Percentiles rank a stretch among this genome's conserved stretches.
Evolutionary conservation across 306 rosid species (phyloP).

Genomic region (Heteromeles arbutifolia): DNA sequence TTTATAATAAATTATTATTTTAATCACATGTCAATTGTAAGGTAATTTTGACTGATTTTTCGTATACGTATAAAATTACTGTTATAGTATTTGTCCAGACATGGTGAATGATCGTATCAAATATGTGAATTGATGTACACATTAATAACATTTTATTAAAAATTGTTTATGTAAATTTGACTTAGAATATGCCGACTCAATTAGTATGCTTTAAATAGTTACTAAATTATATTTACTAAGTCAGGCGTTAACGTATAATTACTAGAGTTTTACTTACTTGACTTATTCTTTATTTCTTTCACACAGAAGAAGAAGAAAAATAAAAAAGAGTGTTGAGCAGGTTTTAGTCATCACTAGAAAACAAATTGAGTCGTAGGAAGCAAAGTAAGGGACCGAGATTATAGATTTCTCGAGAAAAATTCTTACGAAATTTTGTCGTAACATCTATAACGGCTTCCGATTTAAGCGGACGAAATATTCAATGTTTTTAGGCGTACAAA

Average conservation of each 20-base stretch:
- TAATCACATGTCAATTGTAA: neutral
- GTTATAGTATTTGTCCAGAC: neutral
- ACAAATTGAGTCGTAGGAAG: too few species aligned
- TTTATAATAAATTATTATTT: neutral
- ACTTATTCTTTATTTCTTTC: neutral
- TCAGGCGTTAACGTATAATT: neutral
- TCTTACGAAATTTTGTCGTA: too few species aligned
- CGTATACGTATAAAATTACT: neutral
- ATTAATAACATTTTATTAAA: too few species aligned
- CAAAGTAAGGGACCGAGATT: too few species aligned
- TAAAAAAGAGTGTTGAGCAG: too few species aligned
- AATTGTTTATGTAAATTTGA: neutral
- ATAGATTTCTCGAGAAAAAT: too few species aligned
- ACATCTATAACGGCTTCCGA: too few species aligned
- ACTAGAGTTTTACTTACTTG: neutral
- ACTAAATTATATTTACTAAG: neutral
- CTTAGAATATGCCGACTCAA: neutral
- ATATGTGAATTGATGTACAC: neutral
- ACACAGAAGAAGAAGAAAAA: too few species aligned
- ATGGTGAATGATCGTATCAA: accelerated
- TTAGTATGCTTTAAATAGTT: neutral
- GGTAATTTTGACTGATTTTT: neutral
- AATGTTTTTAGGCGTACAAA: neutral
- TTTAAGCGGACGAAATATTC: neutral
- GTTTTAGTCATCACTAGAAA: too few species aligned